Base-by-base conservation (phyloP, 1,139 yeast species). In the Scheffersomyces stambukii region DNA sequence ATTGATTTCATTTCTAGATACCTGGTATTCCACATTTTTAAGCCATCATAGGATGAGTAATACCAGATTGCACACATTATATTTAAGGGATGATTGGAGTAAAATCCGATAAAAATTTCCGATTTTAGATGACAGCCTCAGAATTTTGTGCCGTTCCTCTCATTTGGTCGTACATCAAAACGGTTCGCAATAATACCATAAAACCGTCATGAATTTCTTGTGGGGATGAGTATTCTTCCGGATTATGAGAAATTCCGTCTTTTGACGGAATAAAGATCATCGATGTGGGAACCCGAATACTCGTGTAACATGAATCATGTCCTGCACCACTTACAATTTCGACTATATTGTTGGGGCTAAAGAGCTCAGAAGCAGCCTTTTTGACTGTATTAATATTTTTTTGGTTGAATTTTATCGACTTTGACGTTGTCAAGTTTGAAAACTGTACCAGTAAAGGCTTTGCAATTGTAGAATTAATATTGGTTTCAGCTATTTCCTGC, bases 251-350 rank as follows among this genome's bases (percentile, higher is more conserved):
- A 23, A 81, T 62, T n/a, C 88, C 88, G 46, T 76, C 79, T 43
- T 60, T 71, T 17, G 82, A 73, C 6, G 89, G 88, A 43, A 79
- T 76, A 50, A 81, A 81, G 16, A 81, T 73, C 88, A 81, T 81
- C 1, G 84, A 73, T 0, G 88, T 79, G 15, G 89, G 88, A 20
- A 75, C 69, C 26, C 67, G 62, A 6, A 56, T 43, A 18, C 73
- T 64, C 4, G 81, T 74, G 19, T 73, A 65, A 42, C 85, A 77
- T 3, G 82, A 74, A 46, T 81, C 89, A 45, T 81, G 88, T 12
- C 84, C 86, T 4, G 86, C 85, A 19, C 88, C 88, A 42, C 81
- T 74, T 25, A 70, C 67, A 29, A 81, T 74, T 19, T 58, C 64
- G 33, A 63, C 54, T 17, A 61, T 55, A 13, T 64, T 49, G 3